Evolutionary conservation across 257 asterid species (phyloP).

Genomic region (Nicotiana benthamiana): DNA sequence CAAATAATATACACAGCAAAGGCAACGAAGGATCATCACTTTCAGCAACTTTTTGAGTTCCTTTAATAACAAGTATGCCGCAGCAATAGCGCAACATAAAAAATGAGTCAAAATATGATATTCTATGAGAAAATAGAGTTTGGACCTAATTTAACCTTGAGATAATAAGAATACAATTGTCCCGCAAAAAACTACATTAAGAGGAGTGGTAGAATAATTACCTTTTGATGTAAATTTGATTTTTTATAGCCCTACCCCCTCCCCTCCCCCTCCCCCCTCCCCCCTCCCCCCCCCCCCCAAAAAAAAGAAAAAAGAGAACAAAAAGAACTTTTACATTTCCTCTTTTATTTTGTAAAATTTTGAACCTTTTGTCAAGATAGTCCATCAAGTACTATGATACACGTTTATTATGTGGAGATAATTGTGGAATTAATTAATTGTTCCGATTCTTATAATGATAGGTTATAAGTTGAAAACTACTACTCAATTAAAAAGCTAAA

Average conservation of each 20-base stretch:
- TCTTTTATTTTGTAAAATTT: too few species aligned
- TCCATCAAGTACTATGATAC: not conserved
- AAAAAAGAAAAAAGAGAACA: not conserved
- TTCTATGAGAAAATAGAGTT: not conserved
- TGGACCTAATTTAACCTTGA: not conserved
- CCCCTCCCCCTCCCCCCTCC: too few species aligned
- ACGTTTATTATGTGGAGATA: not conserved
- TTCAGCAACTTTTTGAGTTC: too few species aligned
- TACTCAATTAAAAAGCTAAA: not conserved
- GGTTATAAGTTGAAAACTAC: too few species aligned
- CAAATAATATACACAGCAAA: not conserved
- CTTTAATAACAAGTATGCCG: too few species aligned
- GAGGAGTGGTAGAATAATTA: too few species aligned
- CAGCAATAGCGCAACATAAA: not conserved
- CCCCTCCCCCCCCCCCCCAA: too few species aligned
- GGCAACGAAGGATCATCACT: not conserved
- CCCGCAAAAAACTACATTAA: not conserved
- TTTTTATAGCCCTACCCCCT: too few species aligned
- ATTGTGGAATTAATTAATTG: not conserved
- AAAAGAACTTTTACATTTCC: too few species aligned
- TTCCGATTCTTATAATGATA: not conserved
- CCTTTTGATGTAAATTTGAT: too few species aligned
- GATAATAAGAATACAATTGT: too few species aligned
- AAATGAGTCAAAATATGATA: not conserved
- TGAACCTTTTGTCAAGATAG: too few species aligned